Conservation (phyloP, 768 basidiomycete genomes). For the Lentinula aciculospora region DNA sequence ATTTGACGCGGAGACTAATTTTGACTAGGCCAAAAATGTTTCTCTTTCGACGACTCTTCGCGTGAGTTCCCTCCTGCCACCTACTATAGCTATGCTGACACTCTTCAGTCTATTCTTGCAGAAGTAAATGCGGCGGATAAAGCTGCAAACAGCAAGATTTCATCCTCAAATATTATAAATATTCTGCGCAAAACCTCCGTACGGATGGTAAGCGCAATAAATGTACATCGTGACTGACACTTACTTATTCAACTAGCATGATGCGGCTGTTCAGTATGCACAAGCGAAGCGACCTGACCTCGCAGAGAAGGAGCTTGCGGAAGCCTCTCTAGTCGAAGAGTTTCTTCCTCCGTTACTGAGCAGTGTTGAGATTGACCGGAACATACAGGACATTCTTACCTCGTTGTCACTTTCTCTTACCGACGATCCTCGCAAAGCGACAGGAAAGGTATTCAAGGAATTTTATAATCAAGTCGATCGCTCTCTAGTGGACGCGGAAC, state of each 20-base stretch:
- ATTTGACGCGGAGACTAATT: neutral
- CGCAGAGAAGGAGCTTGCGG: constrained; percentile 53
- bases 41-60: constrained; percentile 51
- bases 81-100: neutral
- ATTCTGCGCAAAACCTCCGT: constrained; percentile 54
- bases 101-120: constrained; percentile 54
- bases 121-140: constrained; percentile 71
- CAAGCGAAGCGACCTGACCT: constrained; percentile 60
- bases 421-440: constrained; percentile 21
- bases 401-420: constrained; percentile 6
- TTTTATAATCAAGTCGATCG: constrained; percentile 63
- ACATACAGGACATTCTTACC: constrained; percentile 26
- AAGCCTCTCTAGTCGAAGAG: constrained; percentile 47
- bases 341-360: constrained; percentile 59
- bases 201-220: constrained; percentile 39
- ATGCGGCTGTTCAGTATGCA: constrained; percentile 51
- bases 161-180: constrained; percentile 41
- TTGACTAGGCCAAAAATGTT: constrained; percentile 47
- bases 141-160: constrained; percentile 31
- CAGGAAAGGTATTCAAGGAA: constrained; percentile 52
- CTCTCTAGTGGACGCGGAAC: constrained; percentile 46
- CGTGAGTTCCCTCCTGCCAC: constrained; percentile 30
- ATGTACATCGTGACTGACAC: constrained; percentile 2
- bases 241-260: constrained; percentile 32
- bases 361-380: constrained; percentile 48